A percentile compares a stretch with the other conserved stretches of the same genome.
Conservation (phyloP, 139 green algal genomes). For the Chlamydomonas applanata region DNA sequence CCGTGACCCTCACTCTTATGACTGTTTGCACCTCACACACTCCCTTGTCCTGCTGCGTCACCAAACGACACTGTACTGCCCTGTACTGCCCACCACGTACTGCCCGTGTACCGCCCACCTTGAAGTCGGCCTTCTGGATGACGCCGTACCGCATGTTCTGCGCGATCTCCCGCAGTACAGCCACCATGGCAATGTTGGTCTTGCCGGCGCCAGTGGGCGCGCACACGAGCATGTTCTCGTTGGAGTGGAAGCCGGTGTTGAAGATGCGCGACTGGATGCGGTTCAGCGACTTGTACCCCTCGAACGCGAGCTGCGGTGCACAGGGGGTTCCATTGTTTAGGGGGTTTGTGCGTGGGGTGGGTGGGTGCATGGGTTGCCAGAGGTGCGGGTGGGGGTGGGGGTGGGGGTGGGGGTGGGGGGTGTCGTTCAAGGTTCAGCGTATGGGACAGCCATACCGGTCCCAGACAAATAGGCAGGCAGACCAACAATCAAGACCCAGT, state of each 20-base stretch:
- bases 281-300: conserved; percentile 90
- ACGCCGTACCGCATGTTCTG: conserved; percentile 72
- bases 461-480: neutral
- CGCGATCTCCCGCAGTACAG: conserved; percentile 84
- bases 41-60: no score
- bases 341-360: no score
- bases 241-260: conserved; percentile 71
- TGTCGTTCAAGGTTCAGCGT: no score
- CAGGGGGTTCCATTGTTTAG: no score
- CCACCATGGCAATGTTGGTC: conserved; percentile 99
- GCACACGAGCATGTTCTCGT: conserved; percentile 92
- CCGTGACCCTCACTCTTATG: no score
- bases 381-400: no score
- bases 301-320: conserved; percentile 49
- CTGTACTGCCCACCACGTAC: no score
- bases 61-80: no score
- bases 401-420: no score
- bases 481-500: conserved; percentile 44
- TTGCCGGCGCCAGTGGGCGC: conserved; percentile 92
- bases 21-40: no score
- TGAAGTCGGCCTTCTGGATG: conserved; percentile 74
- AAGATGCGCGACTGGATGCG: conserved; percentile 92
- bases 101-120: conserved; percentile 34
- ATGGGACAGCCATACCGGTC: neutral
- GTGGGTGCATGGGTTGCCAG: no score